Percentiles rank a stretch among this genome's conserved stretches.
These are phyloP conservation scores for sorghum (Sorghum bicolor) DNA, from an alignment of 176 grass and related monocot genomes.

Conservation along the genomic window Sorghum_bicolor_NCBIv3 NC_012870.2:76782001-76782500, in stretches of 20 bases:
- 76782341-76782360: slow-evolving; percentile 27
- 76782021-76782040: slow-evolving; percentile 31
- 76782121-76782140: background rate
- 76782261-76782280: slow-evolving; percentile 68
- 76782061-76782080: background rate
- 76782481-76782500: background rate
- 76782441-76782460: background rate
- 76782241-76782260: slow-evolving; percentile 83
- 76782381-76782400: background rate
- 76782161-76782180: background rate
- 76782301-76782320: slow-evolving; percentile 73
- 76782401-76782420: background rate
- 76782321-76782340: slow-evolving; percentile 55
- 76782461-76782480: background rate
- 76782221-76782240: slow-evolving; percentile 84
- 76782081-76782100: background rate
- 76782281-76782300: slow-evolving; percentile 70
- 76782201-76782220: slow-evolving; percentile 69
- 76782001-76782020: slow-evolving; percentile 80
- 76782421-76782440: background rate
- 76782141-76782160: background rate
- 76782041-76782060: background rate
- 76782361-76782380: background rate
- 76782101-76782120: background rate
- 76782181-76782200: background rate